These are phyloP conservation scores for Cucumis sativus DNA, from an alignment of 306 rosid species.

Conservation along the genomic window Cucumber_9930_V3 NC_026658.2:7479001-7479500, in stretches of 20 bases:
- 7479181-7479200: not conserved
- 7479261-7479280: not conserved
- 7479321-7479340: not conserved
- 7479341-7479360: too few relatives aligned
- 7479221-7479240: not conserved
- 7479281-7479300: not conserved
- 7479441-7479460: conserved; percentile 95
- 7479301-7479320: not conserved
- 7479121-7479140: not conserved
- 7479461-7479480: conserved; percentile 83
- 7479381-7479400: conserved; percentile 59
- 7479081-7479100: not conserved
- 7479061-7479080: conserved; percentile 2
- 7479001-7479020: conserved; percentile 74
- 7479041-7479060: conserved; percentile 3
- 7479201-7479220: not conserved
- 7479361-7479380: not conserved
- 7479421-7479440: conserved; percentile 77
- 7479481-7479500: conserved; percentile 49
- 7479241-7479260: not conserved
- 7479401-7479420: conserved; percentile 99
- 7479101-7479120: not conserved
- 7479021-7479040: conserved; percentile 74
- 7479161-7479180: not conserved
- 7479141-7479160: not conserved